Base-by-base conservation (phyloP, 768 basidiomycete genomes). In the Mycena indigotica region DNA sequence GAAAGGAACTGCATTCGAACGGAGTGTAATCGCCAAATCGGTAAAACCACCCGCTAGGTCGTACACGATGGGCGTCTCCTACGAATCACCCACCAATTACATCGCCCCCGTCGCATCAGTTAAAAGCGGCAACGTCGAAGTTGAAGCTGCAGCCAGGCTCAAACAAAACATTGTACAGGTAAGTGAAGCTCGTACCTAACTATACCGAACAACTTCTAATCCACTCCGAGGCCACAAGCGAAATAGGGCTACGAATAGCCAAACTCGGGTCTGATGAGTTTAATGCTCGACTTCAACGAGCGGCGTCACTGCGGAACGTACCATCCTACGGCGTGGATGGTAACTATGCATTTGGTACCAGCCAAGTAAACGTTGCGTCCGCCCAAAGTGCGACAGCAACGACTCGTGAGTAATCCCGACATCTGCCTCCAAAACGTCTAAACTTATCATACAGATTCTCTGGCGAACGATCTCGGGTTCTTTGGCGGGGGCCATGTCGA, bases 1-100 rank as follows among this genome's bases (percentile, higher is more conserved):
- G 4, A 53, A 53, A 1, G 58, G 58, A 0, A 55, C 28, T 23
- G 58, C 58, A 1, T 60, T 41, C 26, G 58, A 60, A 19, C 53
- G 58, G 0, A 40, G 49, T 2, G 13, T 23, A 1, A 35, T 60
- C 21, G 23, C 24, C 19, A 51, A 52, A 53, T 53, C 1, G 52
- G 53, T 12, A 13, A 41, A 60, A 23, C 21, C 8, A 2, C 35
- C 35, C 2, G 48, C 53, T 1, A 10, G 58, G 5, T 45, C 10
- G 12, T 60, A 60, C 21, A 60, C 58, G 1, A 2, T 54, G 1
- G 57, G 46, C 0, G 23, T 50, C 5, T 60, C 58, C 10, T 12
- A 35, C 19, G 53, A 60, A 38, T n/a, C 28, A 5, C 58, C 53
- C 1, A 54, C 48, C 1, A 40, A 28, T 2, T 51, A 45, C 1